Percentiles rank a stretch among this genome's conserved stretches.
Conservation (phyloP, 225 moss, liverwort and hornwort species). For the Pseudisothecium myosuroides region DNA sequence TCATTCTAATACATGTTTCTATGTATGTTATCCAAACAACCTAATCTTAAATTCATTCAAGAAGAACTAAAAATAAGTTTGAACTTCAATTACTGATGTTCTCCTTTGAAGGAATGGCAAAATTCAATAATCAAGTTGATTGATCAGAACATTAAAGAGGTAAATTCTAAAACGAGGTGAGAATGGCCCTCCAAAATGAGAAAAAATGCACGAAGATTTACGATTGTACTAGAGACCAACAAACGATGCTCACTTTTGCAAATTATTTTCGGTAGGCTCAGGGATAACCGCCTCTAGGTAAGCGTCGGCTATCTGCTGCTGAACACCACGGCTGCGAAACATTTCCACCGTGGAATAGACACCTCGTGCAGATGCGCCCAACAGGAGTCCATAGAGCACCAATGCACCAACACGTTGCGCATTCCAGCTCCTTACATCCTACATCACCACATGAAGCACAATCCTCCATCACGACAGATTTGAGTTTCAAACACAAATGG, state of each 20-base stretch:
- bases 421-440: constrained; percentile 67
- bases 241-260: constrained; percentile 28
- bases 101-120: not conserved
- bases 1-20: not conserved
- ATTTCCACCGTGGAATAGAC: constrained; percentile 24
- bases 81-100: not conserved
- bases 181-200: not conserved
- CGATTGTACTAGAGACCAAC: not conserved
- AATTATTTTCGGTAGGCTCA: constrained; percentile 59
- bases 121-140: not conserved
- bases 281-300: constrained; percentile 79
- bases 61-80: not conserved
- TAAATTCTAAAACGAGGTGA: not conserved
- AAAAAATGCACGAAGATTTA: not conserved
- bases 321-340: constrained; percentile 14
- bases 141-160: not conserved
- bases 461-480: not conserved
- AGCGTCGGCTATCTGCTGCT: constrained; percentile 27
- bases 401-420: constrained; percentile 63
- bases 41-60: not conserved
- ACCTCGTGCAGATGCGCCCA: constrained; percentile 57
- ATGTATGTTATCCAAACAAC: not conserved
- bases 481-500: not conserved
- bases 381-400: constrained; percentile 43
- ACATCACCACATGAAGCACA: constrained; percentile 1